Percentiles rank a stretch among this genome's conserved stretches.
These are phyloP conservation scores for Phoma sp. DNA, from an alignment of 2,329 filamentous ascomycete species.

Conservation along the genomic window DNA sequence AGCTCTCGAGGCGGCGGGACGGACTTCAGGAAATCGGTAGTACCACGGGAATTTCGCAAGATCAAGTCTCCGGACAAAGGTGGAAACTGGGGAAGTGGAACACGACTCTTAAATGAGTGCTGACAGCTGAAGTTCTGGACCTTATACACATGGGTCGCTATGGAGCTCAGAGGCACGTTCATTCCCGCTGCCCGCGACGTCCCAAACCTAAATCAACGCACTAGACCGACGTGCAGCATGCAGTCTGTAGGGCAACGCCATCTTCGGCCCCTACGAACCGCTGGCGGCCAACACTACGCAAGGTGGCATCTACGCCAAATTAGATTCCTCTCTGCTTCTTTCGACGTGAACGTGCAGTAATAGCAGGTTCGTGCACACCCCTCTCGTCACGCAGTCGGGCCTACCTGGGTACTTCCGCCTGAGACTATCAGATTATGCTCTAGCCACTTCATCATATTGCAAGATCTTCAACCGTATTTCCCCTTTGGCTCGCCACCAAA, in stretches of 20 bases:
- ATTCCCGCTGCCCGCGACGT: constrained; percentile 19
- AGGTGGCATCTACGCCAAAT: background rate
- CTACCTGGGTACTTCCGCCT: background rate
- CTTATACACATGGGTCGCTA: constrained; percentile 23
- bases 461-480: background rate
- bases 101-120: background rate
- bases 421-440: background rate
- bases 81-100: constrained; percentile 1
- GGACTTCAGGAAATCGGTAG: constrained; percentile 7
- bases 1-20: background rate
- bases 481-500: too few species aligned
- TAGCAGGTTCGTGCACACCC: background rate
- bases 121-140: constrained; percentile 25
- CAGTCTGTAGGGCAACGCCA: constrained; percentile 22
- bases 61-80: background rate
- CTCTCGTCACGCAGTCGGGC: background rate
- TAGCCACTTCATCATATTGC: background rate
- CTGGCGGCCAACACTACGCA: constrained; percentile 1
- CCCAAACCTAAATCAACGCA: constrained; percentile 13
- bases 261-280: constrained; percentile 20
- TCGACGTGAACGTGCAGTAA: background rate
- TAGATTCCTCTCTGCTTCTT: background rate
- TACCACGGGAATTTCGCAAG: constrained; percentile 7
- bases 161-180: constrained; percentile 25
- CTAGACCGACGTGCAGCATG: constrained; percentile 22